Percentiles rank a stretch among this genome's conserved stretches.
These are phyloP conservation scores for Capniomyces stellatus DNA, from an alignment of 371 early-diverging fungal genomes.

Conservation along the genomic window DNA sequence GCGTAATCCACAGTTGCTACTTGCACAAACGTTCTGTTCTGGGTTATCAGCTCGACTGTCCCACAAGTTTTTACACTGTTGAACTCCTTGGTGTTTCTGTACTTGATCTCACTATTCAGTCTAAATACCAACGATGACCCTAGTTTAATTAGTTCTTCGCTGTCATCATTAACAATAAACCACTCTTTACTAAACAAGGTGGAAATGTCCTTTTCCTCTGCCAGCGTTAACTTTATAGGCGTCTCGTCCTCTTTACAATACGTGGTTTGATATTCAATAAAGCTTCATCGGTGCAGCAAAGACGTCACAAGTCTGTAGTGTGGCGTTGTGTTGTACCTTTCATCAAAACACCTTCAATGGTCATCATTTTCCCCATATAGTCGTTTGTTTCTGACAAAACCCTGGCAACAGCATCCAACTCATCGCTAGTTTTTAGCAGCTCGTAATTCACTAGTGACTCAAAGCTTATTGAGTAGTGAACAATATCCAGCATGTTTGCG, in stretches of 20 bases:
- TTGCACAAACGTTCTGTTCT: conserved; percentile 27
- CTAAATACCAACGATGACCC: conserved; percentile 55
- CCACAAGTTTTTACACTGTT: conserved; percentile 51
- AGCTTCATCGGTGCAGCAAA: conserved; percentile 81
- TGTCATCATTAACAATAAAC: conserved; percentile 54
- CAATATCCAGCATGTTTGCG: neutral
- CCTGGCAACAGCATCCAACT: neutral
- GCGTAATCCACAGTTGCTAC: conserved; percentile 58
- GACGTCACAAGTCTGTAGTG: conserved; percentile 18
- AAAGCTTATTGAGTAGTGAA: neutral
- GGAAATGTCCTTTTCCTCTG: conserved; percentile 38
- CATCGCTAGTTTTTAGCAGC: neutral
- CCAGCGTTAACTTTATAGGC: conserved; percentile 50
- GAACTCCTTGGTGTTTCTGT: conserved; percentile 38
- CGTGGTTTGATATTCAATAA: conserved; percentile 37
- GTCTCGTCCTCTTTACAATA: conserved; percentile 29
- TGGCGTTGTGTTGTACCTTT: conserved; percentile 15
- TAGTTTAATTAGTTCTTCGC: conserved; percentile 38
- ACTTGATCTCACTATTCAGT: conserved; percentile 44
- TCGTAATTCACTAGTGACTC: neutral
- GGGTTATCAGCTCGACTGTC: conserved; percentile 49
- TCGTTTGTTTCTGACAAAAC: conserved; percentile 4
- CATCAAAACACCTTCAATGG: conserved; percentile 48
- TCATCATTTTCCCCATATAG: conserved; percentile 60
- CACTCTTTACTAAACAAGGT: conserved; percentile 71